A percentile compares a stretch with the other conserved stretches of the same genome.
These are phyloP conservation scores for Catharanthus roseus DNA, from an alignment of 257 asterid species.

Conservation along the genomic window DNA sequence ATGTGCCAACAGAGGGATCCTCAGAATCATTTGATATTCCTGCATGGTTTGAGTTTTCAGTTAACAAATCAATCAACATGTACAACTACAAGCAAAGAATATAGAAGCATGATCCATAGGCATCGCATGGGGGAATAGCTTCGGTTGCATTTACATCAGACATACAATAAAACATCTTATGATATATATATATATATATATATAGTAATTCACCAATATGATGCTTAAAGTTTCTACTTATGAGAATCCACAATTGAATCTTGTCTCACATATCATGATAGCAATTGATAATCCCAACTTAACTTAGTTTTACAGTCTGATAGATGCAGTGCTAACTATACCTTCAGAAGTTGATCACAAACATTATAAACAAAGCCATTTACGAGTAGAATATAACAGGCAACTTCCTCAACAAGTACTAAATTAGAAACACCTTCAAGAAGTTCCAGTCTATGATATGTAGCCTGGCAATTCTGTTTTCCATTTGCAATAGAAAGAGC, in stretches of 20 bases:
- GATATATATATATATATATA: no score
- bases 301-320: not conserved
- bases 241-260: no score
- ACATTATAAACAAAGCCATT: not conserved
- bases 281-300: not conserved
- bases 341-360: not conserved
- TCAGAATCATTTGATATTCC: conserved; percentile 85
- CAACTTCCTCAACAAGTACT: not conserved
- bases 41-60: conserved; percentile 18
- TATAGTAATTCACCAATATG: no score
- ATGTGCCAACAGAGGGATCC: conserved; percentile 91
- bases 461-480: not conserved
- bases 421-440: not conserved
- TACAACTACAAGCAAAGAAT: not conserved
- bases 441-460: not conserved
- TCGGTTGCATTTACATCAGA: no score
- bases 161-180: no score
- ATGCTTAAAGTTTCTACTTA: no score
- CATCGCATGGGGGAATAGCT: no score
- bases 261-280: no score
- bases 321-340: not conserved
- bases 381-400: not conserved
- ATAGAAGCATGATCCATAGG: no score
- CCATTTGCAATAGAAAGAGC: not conserved
- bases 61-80: not conserved